Evolutionary conservation across 2,329 filamentous ascomycete species (phyloP), one percentile per base, ranked within the genome.

Genomic region (Aspergillus uvarum): DNA sequence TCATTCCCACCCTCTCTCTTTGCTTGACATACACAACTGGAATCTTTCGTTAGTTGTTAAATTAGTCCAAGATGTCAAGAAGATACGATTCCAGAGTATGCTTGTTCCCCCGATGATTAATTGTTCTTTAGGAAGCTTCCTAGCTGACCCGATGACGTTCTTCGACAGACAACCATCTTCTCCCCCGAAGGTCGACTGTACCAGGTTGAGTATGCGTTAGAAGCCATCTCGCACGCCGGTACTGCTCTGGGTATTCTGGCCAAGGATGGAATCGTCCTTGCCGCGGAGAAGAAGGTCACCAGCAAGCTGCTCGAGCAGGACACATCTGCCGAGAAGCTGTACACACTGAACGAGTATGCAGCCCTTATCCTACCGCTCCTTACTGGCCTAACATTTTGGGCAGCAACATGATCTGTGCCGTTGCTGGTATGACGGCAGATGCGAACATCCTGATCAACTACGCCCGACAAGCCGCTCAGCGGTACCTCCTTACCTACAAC

Each of bases 401-500:
- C 67, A 98, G 94, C 82, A 99, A 99, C 84, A 99, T 99, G 96
- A 98, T 99, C 80, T 97, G 93, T 80, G 95, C 95, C 63, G 95
- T 99, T 62, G 95, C 95, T 71, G 95, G 95, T 75, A 98, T 99
- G 94, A 99, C 93, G 50, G 95, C 95, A 74, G 95, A 99, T 76
- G 95, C 95, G 78, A 99, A 99, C 83, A 99, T 99, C 79, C 92
- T 99, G 77, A 99, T 99, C 87, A 99, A 99, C 85, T 97, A 96
- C 80, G 96, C 95, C 76, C 92, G 95, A 71, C 92, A 96, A 86
- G 90, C 91, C 72, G 95, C 95, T 71, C 95, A 99, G 82, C 88
- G 90, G 75, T 98, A 99, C 81, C 94, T 99, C 77, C 87, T 96
- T 68, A 99, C 94, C 72, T 99, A 99, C 85, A 96, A 98, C 83